Base-by-base conservation (phyloP, 2,329 filamentous ascomycete genomes). In the Exophiala calicioides region DNA sequence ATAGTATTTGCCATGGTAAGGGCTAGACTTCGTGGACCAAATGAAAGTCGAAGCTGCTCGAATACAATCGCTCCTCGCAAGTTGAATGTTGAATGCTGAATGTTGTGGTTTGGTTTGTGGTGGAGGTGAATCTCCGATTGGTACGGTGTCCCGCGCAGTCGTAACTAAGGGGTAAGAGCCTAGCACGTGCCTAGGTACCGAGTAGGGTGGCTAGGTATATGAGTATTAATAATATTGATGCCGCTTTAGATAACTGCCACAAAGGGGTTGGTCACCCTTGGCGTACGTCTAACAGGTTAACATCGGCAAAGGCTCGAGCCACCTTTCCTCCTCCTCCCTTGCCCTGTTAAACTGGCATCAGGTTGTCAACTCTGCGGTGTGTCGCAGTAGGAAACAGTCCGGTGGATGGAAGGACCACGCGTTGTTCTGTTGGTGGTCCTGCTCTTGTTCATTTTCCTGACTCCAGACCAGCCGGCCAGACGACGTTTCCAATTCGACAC, bases 381-480 rank as follows among this genome's bases (percentile, higher is more conserved):
- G 47, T 40, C 49, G 40, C 41, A 40, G 34, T 33, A 35, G 29
- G 12, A 23, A 39, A 44, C 32, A 38, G 24, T 20, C 20, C 23
- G 33, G 45, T 53, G 49, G 47, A 55, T 57, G 53, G 56, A 71
- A 67, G 60, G 70, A 65, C 68, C 73, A 62, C 64, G 75, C 63
- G 60, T 70, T 66, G 58, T 65, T 53, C 64, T 79, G 53, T 65
- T 77, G 43, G 62, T 79, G 48, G 54, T 79, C 56, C 61, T 80
- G 58, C 63, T 78, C 26, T 67, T 77, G 50, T 78, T 78, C 65
- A 68, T 79, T 45, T 70, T 79, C 52, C 65, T 78, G 47, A 73
- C 72, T 38, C 75, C 74, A 3, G 71, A 75, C 52, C 56, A 56
- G 30, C 48, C 56, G 3, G 48, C 44, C 8, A 47, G 46, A n/a